Evolutionary conservation across 306 rosid species (phyloP), one percentile per base, ranked within the genome.

Genomic region (Quercus aquifolioides): DNA sequence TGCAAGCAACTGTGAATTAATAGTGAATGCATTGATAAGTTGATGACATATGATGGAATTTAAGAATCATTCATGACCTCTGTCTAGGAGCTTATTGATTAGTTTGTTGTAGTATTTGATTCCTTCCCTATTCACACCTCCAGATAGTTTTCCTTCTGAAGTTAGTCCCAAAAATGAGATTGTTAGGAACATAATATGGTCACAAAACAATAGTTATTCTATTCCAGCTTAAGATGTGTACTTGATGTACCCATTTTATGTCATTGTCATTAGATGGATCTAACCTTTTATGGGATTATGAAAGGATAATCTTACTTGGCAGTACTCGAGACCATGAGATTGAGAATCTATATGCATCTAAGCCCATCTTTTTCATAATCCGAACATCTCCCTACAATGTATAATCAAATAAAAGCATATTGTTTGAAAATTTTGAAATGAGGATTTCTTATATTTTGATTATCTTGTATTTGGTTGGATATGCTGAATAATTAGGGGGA

Each of bases 61-160:
- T 58, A 35, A 69, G 67, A 55, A 43, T 62, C 68, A 67, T 35
- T 7, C 30, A 33, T 23, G 46, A 83, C 88, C 85, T 18, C 75
- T 81, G 55, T 69, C 73, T 7, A 74, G 65, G 49, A 85, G 80
- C 56, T 77, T 78, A 55, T 85, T 74, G 62, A 71, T 85, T 51
- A 85, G 81, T 25, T 85, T 78, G 75, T 85, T 85, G 83, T 85
- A 85, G 76, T 74, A 85, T 1, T 60, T 31, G 21, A 85, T 71
- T 19, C 88, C 88, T 69, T 69, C 77, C 30, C 56, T 55, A 75
- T 78, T 81, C 78, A 85, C 80, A 13, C 85, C 85, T 1, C 83
- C 78, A 55, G 69, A 81, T 5, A 85, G n/a, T 63, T 74, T 85
- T 6, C 88, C 85, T 7, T 74, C 88, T 85, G 18, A 3, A 60